These are phyloP conservation scores for Malassezia arunalokei DNA, from an alignment of 1,284 basidiomycete species.

Conservation along the genomic window DNA sequence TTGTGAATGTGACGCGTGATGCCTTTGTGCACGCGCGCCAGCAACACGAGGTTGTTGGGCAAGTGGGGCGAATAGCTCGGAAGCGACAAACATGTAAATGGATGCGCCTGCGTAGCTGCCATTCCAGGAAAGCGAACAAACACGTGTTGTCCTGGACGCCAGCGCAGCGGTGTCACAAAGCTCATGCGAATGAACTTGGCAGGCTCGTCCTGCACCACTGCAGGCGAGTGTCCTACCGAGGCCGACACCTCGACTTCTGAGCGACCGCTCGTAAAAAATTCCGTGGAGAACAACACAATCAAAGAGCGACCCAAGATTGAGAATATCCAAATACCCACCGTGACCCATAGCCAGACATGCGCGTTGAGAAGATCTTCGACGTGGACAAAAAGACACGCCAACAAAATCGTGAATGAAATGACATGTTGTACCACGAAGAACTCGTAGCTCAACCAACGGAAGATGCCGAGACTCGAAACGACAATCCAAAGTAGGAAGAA, in stretches of 20 bases:
- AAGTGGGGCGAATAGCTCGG: neutral
- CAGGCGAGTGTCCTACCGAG: neutral
- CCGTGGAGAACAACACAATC: slow-evolving; percentile 2
- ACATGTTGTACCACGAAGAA: slow-evolving; percentile 39
- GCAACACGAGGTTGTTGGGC: neutral
- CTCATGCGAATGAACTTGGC: neutral
- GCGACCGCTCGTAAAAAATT: slow-evolving; percentile 1
- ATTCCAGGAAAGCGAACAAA: slow-evolving; percentile 11
- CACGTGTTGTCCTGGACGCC: slow-evolving; percentile 11
- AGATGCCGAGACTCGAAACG: slow-evolving; percentile 23
- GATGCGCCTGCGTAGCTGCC: slow-evolving; percentile 4
- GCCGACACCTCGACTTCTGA: slow-evolving; percentile 3
- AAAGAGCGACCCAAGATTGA: neutral
- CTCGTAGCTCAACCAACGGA: slow-evolving; percentile 35
- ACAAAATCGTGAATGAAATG: slow-evolving; percentile 22
- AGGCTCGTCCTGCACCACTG: neutral
- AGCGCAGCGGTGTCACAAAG: slow-evolving; percentile 10
- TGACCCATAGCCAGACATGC: slow-evolving; percentile 5
- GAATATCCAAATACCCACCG: slow-evolving; percentile 11
- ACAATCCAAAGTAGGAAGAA: slow-evolving; percentile 26
- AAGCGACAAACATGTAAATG: slow-evolving; percentile 8
- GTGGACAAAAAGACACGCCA: slow-evolving; percentile 17
- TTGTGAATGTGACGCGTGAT: slow-evolving; percentile 5
- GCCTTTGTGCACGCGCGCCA: slow-evolving; percentile 4
- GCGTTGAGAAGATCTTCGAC: slow-evolving; percentile 2